phyloP scores from a whole-genome alignment of 208 protist genomes.

The Entamoeba dispar region DNA sequence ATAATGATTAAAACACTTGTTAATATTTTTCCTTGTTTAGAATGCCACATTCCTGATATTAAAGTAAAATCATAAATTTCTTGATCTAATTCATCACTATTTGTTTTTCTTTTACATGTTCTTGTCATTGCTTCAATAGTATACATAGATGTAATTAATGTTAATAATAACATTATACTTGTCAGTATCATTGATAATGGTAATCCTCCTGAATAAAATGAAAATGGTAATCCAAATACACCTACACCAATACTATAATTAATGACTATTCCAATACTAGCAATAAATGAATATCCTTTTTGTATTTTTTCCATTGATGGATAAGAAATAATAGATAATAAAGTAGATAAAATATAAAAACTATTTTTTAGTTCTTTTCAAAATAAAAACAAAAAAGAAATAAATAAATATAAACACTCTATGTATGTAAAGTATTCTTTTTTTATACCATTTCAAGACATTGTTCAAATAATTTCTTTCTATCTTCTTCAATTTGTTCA shows the following conservation, averaged over 20 bases:
- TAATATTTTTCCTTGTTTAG: background rate
- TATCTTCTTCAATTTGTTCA: background rate
- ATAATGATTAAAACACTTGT: background rate
- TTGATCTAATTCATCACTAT: background rate
- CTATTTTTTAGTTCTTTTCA: too few species aligned
- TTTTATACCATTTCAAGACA: background rate
- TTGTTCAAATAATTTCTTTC: background rate
- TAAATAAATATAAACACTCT: too few species aligned
- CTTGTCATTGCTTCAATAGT: background rate
- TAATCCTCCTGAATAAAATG: background rate
- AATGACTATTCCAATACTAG: background rate
- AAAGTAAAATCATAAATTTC: background rate
- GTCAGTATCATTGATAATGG: background rate
- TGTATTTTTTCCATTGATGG: background rate
- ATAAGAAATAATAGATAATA: background rate
- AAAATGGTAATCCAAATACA: background rate
- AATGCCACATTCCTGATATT: background rate
- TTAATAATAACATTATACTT: background rate
- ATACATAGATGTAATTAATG: background rate
- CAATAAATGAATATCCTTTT: background rate
- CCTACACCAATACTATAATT: background rate
- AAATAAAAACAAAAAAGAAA: too few species aligned
- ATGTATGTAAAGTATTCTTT: too few species aligned
- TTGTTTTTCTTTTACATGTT: background rate
- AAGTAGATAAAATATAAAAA: too few species aligned